Base-by-base conservation (phyloP, 768 basidiomycete species). In the Mrakia hoshinonis region DNA sequence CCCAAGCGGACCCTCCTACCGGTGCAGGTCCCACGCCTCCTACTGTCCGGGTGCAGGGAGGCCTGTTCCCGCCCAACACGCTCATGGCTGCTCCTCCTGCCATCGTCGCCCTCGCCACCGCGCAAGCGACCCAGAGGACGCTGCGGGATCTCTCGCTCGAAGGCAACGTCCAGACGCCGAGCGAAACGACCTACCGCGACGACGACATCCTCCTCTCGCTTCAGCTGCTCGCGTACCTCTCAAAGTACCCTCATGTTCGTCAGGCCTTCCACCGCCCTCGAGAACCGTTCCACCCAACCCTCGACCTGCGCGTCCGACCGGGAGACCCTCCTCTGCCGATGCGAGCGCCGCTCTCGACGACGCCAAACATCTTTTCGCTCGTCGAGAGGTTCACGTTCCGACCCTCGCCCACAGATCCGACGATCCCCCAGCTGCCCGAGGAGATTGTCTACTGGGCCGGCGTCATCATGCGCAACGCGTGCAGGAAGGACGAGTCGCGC, bases 381-480 rank as follows among this genome's bases (percentile, higher is more conserved):
- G 94, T 97, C 26, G 95, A 99, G 78, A 82, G 93, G 39, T 99
- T 96, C 81, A 99, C 95, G 0, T 96, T 92, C 83, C 86, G 92
- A 66, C 92, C 94, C 0, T 90, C 89, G 66, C 86, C 90, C 12
- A 85, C 87, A 0, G 92, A 94, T 77, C 85, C 84, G 24, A 86
- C 88, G 73, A 81, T 88, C 67, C 85, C 85, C 6, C 86, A 86
- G 31, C 83, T 86, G 61, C 92, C 93, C 0, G 82, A 84, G 12
- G 95, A 98, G 79, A 95, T 99, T 29, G 92, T 96, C 80, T 96
- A 97, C 76, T 98, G 96, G 96, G 96, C 95, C 0, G 92, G 93
- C 3, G 95, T 97, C n/a, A 96, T 98, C 77, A 99, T 98, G 96
- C 85, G 96, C 66, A 99, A 99, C 79, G 96, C 96, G 15, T 99